A percentile compares a stretch with the other conserved stretches of the same genome.
phyloP scores from a whole-genome alignment of 495 filamentous ascomycete species.

The Lasiosphaeria ovina region DNA sequence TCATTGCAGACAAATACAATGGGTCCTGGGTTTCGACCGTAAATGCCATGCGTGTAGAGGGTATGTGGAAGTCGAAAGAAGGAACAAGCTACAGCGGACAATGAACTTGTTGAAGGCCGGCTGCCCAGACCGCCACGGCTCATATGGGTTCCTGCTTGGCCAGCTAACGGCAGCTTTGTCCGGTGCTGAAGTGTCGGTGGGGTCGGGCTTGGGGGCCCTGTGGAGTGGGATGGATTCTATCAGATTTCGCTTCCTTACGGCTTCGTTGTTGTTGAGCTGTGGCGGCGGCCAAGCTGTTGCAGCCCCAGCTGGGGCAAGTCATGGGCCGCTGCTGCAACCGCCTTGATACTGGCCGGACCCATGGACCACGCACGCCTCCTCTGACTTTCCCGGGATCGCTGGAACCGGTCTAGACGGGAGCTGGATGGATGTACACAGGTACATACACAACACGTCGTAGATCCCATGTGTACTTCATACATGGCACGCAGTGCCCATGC shows the following conservation, averaged over 20 bases:
- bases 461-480: conserved; percentile 2
- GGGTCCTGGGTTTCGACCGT: background rate
- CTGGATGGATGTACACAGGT: background rate
- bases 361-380: conserved; percentile 7
- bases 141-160: conserved; percentile 9
- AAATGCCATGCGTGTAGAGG: background rate
- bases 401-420: background rate
- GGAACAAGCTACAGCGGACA: conserved; percentile 11
- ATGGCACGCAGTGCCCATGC: conserved; percentile 10
- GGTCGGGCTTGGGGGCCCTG: background rate
- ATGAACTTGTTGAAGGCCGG: conserved; percentile 6
- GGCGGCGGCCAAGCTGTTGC: background rate
- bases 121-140: conserved; percentile 13
- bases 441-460: conserved; percentile 2
- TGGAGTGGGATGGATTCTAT: conserved; percentile 2
- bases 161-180: background rate
- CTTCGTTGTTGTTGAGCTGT: background rate
- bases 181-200: background rate
- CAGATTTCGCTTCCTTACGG: conserved; percentile 1
- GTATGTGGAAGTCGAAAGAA: background rate
- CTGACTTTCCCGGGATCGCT: background rate
- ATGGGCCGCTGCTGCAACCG: conserved; percentile 2
- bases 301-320: background rate
- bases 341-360: conserved; percentile 4
- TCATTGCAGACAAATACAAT: background rate